Percentiles rank a stretch among this genome's conserved stretches.
phyloP scores from a whole-genome alignment of 2,329 filamentous ascomycete species.

The Alternaria panax region DNA sequence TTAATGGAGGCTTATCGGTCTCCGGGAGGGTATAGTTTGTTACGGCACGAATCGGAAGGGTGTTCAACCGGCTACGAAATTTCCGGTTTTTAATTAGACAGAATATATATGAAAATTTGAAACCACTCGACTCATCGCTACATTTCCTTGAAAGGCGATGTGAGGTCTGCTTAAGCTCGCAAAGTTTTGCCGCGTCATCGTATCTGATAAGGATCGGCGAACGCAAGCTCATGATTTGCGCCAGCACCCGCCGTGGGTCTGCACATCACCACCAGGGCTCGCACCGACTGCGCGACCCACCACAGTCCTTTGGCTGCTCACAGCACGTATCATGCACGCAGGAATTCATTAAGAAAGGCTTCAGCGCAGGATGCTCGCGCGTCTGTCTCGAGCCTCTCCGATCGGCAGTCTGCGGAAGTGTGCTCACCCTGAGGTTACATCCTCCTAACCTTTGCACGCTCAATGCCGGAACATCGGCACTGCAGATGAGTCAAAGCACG shows the following conservation, averaged over 20 bases:
- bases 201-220: slow-evolving; percentile 17
- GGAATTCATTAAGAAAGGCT: neutral
- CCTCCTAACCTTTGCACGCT: neutral
- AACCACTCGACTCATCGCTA: neutral
- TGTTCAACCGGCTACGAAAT: neutral
- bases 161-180: slow-evolving; percentile 6
- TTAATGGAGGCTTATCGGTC: neutral
- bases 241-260: slow-evolving; percentile 2
- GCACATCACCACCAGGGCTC: neutral
- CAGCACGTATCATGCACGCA: neutral
- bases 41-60: neutral
- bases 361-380: neutral
- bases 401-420: neutral
- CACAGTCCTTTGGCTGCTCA: neutral
- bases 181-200: slow-evolving; percentile 4
- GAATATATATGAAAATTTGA: neutral
- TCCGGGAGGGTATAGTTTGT: neutral
- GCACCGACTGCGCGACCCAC: slow-evolving; percentile 1
- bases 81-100: neutral
- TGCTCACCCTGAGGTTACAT: neutral
- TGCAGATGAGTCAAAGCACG: slow-evolving; percentile 1
- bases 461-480: neutral
- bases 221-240: slow-evolving; percentile 10
- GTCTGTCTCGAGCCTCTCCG: neutral
- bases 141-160: neutral